Base-by-base conservation (phyloP, 495 filamentous ascomycete species). In the Cairneyella variabilis region DNA sequence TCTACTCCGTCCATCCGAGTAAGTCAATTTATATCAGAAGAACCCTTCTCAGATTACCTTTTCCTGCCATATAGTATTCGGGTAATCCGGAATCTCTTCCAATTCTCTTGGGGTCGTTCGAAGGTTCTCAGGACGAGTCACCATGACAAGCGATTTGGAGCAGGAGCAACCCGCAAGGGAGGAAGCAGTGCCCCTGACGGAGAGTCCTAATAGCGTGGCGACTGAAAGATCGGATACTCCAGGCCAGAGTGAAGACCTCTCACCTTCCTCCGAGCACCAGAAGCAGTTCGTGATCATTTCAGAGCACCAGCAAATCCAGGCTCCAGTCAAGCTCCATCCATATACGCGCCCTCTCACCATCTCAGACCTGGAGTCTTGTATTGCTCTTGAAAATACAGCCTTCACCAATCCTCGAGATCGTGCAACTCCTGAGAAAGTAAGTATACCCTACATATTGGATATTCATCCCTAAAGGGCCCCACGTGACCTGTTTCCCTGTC, bases 371-470 rank as follows among this genome's bases (percentile, higher is more conserved):
- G 88, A 93, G 0, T 82, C 86, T 18, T 92, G 88, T 66, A 70
- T 90, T 22, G 72, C 71, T 12, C 76, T 97, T 28, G 91, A 97
- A 67, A 80, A 83, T 42, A 80, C 77, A 0, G 80, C 85, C 2
- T 96, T 96, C 60, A 76, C 82, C 0, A 72, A 88, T 54, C 69
- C 75, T 5, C 65, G 75, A 5, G 85, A 95, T 68, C 77, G 89
- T 32, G 86, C 84, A 56, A 79, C 86, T 16, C 76, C 73, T 63
- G 90, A 95, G 57, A 95, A 96, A 82, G 91, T 89, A 74, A 54
- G 75, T 66, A 27, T 42, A 51, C 17, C 20, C 3, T 27, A 25
- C 7, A 40, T 3, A 5, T 47, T 20, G 28, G 39, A n/a, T n/a
- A n/a, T n/a, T 17, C 39, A 20, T n/a, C 10, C 18, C 20, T 21